Percentiles rank a stretch among this genome's conserved stretches.
phyloP scores from a whole-genome alignment of 106 monocot genomes.

The Dendrobium chrysotoxum region DNA sequence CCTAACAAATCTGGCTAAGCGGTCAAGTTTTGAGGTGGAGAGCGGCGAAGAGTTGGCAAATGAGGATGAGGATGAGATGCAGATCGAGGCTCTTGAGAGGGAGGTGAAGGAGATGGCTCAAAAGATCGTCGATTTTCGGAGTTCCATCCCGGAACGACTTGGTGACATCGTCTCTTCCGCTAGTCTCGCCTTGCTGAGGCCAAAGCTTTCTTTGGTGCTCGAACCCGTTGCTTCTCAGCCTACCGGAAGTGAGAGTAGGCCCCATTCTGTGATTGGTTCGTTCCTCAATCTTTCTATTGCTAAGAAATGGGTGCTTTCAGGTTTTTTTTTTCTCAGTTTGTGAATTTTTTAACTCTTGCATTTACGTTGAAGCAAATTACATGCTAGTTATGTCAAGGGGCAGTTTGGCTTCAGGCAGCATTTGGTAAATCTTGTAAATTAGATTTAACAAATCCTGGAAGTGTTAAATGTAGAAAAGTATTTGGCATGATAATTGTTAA shows the following conservation, averaged over 20 bases:
- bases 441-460: too few relatives aligned
- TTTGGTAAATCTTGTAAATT: too few relatives aligned
- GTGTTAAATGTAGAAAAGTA: too few relatives aligned
- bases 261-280: background rate
- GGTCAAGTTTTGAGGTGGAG: background rate
- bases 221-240: background rate
- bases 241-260: background rate
- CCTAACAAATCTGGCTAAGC: slow-evolving; percentile 6
- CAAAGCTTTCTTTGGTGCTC: background rate
- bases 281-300: background rate
- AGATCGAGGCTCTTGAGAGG: slow-evolving; percentile 27
- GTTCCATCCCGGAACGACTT: slow-evolving; percentile 16
- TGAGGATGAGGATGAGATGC: slow-evolving; percentile 21
- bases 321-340: background rate
- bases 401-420: too few relatives aligned
- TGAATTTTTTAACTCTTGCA: background rate
- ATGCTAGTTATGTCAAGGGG: background rate
- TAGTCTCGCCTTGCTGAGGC: slow-evolving; percentile 9
- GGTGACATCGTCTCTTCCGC: slow-evolving; percentile 11
- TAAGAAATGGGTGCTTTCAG: background rate
- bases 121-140: slow-evolving; percentile 17
- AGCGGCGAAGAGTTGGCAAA: background rate
- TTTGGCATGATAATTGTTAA: too few relatives aligned
- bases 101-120: slow-evolving; percentile 27
- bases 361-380: background rate